Conservation (phyloP, 495 filamentous ascomycete species). For the Aspergillus mulundensis region DNA sequence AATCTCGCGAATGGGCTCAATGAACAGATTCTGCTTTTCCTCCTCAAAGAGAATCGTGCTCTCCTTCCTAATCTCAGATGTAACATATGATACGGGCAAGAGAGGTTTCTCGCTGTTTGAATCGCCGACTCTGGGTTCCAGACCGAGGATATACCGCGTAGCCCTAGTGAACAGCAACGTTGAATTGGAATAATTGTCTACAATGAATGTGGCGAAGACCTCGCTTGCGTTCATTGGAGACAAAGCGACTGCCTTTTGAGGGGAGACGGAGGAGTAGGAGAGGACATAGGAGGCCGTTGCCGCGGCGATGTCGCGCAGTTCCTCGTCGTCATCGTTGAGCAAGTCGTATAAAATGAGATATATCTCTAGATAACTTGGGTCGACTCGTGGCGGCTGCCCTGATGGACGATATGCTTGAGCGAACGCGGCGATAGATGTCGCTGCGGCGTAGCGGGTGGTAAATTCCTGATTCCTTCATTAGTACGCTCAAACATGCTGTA, state of each 20-base stretch:
- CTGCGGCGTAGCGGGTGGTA: slow-evolving; percentile 59
- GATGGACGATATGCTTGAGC: slow-evolving; percentile 24
- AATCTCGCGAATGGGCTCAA: slow-evolving; percentile 72
- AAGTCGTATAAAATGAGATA: slow-evolving; percentile 56
- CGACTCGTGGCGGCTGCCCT: slow-evolving; percentile 23
- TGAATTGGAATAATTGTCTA: slow-evolving; percentile 34
- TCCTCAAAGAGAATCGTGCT: slow-evolving; percentile 74
- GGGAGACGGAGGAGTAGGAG: slow-evolving; percentile 33
- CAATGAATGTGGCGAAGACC: slow-evolving; percentile 43
- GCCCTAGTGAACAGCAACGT: slow-evolving; percentile 26
- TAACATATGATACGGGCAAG: slow-evolving; percentile 38
- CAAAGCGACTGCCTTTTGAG: slow-evolving; percentile 27
- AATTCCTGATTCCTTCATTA: slow-evolving; percentile 48
- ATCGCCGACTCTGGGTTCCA: slow-evolving; percentile 23
- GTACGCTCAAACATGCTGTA: too few species aligned
- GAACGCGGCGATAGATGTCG: slow-evolving; percentile 36
- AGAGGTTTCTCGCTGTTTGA: slow-evolving; percentile 13
- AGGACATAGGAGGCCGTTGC: slow-evolving; percentile 41
- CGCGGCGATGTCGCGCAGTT: slow-evolving; percentile 67
- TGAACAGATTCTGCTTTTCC: slow-evolving; percentile 88
- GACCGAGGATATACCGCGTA: slow-evolving; percentile 28
- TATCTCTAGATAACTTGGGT: slow-evolving; percentile 35
- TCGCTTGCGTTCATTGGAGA: slow-evolving; percentile 46
- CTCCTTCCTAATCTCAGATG: slow-evolving; percentile 51
- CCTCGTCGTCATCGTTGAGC: slow-evolving; percentile 88